Evolutionary conservation across 257 asterid species (phyloP), one percentile per base, ranked within the genome.

Genomic region (Haberlea rhodopensis): DNA sequence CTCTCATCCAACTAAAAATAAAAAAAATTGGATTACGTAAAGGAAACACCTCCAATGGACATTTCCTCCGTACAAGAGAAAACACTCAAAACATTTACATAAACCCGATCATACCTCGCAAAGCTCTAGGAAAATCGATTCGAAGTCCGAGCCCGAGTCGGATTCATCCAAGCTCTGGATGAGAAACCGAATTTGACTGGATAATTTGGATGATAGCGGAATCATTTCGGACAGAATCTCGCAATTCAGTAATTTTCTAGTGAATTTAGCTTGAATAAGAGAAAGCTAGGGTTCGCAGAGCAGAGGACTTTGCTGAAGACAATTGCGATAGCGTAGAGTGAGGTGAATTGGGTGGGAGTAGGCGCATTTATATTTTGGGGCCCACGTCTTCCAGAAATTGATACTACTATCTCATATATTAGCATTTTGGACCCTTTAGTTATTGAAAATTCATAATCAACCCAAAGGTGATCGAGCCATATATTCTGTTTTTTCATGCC

Each of bases 141-240:
- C 95, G 53, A 86, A 80, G 78, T 94, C 84, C 78, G 97, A 83
- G 72, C 82, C 95, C 34, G 89, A 80, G 77, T 94, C 84, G 79
- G 97, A 83, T 69, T 83, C 95, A 34, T 76, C 78, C 86, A 90
- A 63, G 75, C 83, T 75, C 66, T 78, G 83, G 5, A 94, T 88
- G 77, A 90, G 76, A 74, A 78, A 82, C 71, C 91, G 86, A 74
- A 94, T 83, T 74, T 94, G 97, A 49, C 77, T 23, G 48, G 92
- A 70, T 57, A 74, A 62, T 54, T 79, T 71, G 68, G 91, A 78
- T 27, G 86, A 75, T 23, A 86, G 78, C 60, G 89, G 89, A 76
- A 85, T 77, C 99, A 90, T 90, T 52, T 74, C 22, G 68, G 6
- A n/a, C 21, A 25, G 52, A 69, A 70, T 57, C 37, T 48, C 18